These are phyloP conservation scores for Gaertneriomyces semiglobifer DNA, from an alignment of 192 early-diverging fungal species.

Conservation along the genomic window DNA sequence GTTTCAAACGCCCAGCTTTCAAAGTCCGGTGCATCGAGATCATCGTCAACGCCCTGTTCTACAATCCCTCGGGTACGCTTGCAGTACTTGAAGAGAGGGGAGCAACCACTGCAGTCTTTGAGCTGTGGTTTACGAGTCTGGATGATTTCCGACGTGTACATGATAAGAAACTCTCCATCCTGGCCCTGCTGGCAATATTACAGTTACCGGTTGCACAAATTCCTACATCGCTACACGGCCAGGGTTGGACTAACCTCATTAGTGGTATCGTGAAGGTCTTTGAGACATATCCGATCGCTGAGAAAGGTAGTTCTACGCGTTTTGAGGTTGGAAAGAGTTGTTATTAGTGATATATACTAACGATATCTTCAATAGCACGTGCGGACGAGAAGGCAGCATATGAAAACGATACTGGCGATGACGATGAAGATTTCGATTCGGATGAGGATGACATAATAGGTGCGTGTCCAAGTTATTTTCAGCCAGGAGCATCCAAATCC, in stretches of 20 bases:
- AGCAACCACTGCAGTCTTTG: constrained; percentile 76
- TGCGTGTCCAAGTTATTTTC: not conserved
- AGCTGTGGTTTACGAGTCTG: constrained; percentile 70
- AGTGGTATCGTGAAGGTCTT: constrained; percentile 69
- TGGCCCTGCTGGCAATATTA: constrained; percentile 72
- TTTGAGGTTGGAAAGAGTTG: not conserved
- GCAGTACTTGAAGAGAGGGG: constrained; percentile 71
- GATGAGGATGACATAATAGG: constrained; percentile 5
- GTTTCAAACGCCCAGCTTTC: constrained; percentile 63
- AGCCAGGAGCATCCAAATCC: not conserved
- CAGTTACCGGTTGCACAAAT: constrained; percentile 67
- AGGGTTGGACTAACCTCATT: constrained; percentile 72
- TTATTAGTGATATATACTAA: not conserved
- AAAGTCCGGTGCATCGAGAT: constrained; percentile 75
- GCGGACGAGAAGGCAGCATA: constrained; percentile 52
- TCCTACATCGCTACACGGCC: constrained; percentile 61
- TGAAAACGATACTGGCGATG: constrained; percentile 50
- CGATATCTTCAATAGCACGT: constrained; percentile 29
- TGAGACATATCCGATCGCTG: constrained; percentile 65
- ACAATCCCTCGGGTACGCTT: constrained; percentile 78
- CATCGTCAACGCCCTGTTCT: constrained; percentile 80
- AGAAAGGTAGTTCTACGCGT: constrained; percentile 32
- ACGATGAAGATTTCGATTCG: constrained; percentile 35
- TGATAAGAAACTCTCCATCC: constrained; percentile 90
- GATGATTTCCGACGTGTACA: constrained; percentile 79